Base-by-base conservation (phyloP, 345 rosid genomes). In the Populus simonii region DNA sequence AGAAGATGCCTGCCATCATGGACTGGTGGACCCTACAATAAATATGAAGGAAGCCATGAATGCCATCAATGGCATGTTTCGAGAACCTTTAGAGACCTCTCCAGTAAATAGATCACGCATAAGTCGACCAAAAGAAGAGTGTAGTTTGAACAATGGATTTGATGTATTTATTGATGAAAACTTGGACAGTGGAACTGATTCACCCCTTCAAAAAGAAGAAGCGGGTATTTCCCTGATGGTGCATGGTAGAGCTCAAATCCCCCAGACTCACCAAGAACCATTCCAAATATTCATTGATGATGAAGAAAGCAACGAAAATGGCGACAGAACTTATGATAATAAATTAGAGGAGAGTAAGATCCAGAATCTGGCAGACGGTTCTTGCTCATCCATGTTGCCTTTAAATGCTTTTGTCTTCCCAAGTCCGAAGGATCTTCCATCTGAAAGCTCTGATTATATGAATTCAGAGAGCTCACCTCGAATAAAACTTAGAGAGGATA, bases 11-110 rank as follows among this genome's bases (percentile, higher is more conserved):
- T 86, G 92, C 81, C 97, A 92, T 88, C 97, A 91, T 83, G 94
- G 97, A 81, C 82, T 93, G 63, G 92, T 92, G 79, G 99, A 93
- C 70, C 98, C 97, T 43, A 95, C 96, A 4, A 79, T 95, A 81
- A 92, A 90, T 84, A 85, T 87, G 90, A 90, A 93, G 82, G 98
- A 94, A 85, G 98, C 97, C 74, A 87, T 92, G 88, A 86, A 91
- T 83, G 90, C 86, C 74, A 92, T 93, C 81, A 91, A 92, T 75
- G 83, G 82, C 89, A 91, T 93, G 99, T 93, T 93, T 83, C 76
- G 86, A 70, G 92, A 95, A 87, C 99, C 98, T 72, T 74, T 93
- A 45, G 98, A 91, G 80, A 76, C 83, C 72, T 89, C 85, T 83
- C 86, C 92, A 72, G 55, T 79, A 33, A 77, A 87, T 61, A 87